Evolutionary conservation across 1,139 yeast genomes (phyloP).

Genomic region (Lodderomyces pseudojiufengensis): DNA sequence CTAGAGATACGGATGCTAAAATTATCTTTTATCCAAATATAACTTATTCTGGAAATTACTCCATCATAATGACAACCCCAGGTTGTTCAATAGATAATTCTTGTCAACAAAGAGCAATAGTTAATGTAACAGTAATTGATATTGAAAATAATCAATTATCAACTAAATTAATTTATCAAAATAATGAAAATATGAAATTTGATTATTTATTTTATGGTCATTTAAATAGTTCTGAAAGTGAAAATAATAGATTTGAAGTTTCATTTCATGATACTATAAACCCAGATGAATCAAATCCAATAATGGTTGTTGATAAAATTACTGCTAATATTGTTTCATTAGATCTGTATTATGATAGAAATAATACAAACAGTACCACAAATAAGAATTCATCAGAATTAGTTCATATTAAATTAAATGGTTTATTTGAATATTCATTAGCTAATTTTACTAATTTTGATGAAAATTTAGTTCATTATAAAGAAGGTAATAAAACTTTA

Average conservation of each 20-base stretch:
- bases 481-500: slow-evolving; percentile 25
- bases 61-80: slow-evolving; percentile 74
- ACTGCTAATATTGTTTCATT: slow-evolving; percentile 52
- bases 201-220: slow-evolving; percentile 75
- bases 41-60: slow-evolving; percentile 69
- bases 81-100: slow-evolving; percentile 74
- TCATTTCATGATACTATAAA: slow-evolving; percentile 32
- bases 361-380: slow-evolving; percentile 29
- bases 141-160: slow-evolving; percentile 43
- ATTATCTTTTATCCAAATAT: slow-evolving; percentile 69
- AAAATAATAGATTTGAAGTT: slow-evolving; percentile 51
- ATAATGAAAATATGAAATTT: slow-evolving; percentile 74
- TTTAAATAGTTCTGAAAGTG: slow-evolving; percentile 46
- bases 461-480: slow-evolving; percentile 24
- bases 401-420: slow-evolving; percentile 48
- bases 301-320: slow-evolving; percentile 73
- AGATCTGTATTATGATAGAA: slow-evolving; percentile 36
- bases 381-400: slow-evolving; percentile 19
- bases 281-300: slow-evolving; percentile 23
- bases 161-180: slow-evolving; percentile 60
- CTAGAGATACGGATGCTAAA: slow-evolving; percentile 34
- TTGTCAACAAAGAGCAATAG: slow-evolving; percentile 69
- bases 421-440: slow-evolving; percentile 77
- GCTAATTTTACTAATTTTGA: slow-evolving; percentile 59
- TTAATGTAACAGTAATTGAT: slow-evolving; percentile 65